phyloP scores from a whole-genome alignment of 441 rosid species.

The Adansonia gregorii region DNA sequence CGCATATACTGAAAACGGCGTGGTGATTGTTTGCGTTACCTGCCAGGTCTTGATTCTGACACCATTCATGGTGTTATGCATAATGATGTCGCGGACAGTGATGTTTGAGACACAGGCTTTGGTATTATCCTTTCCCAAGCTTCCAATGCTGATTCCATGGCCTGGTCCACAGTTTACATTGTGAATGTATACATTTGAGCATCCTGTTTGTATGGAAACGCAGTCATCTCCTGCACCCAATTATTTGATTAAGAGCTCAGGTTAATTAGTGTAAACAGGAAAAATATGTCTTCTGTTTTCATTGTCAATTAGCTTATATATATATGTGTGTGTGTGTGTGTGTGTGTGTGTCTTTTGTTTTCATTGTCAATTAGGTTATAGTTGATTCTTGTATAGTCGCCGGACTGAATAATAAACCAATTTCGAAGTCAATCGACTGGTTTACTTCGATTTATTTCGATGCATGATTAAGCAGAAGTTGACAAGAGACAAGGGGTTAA shows the following conservation, averaged over 20 bases:
- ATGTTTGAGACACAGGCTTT: conserved; percentile 95
- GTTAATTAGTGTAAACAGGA: neutral
- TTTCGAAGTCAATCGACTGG: too few relatives aligned
- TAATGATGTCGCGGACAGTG: conserved; percentile 72
- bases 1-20: neutral
- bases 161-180: conserved; percentile 95
- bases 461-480: conserved; percentile 16
- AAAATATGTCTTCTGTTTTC: neutral
- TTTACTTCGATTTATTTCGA: too few relatives aligned
- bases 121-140: conserved; percentile 76
- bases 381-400: too few relatives aligned
- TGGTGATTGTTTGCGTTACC: too few relatives aligned
- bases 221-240: conserved; percentile 87
- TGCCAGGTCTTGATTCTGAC: conserved; percentile 98
- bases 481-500: conserved; percentile 24
- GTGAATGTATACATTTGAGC: conserved; percentile 84
- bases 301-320: neutral
- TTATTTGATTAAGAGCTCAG: conserved; percentile 14
- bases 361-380: neutral
- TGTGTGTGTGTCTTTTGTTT: too few relatives aligned
- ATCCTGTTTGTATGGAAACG: conserved; percentile 90
- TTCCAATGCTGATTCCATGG: conserved; percentile 96
- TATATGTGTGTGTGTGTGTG: too few relatives aligned
- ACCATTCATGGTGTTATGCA: conserved; percentile 88
- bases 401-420: too few relatives aligned